Evolutionary conservation across 2,329 filamentous ascomycete genomes (phyloP).

Genomic region (Blumeria hordei): DNA sequence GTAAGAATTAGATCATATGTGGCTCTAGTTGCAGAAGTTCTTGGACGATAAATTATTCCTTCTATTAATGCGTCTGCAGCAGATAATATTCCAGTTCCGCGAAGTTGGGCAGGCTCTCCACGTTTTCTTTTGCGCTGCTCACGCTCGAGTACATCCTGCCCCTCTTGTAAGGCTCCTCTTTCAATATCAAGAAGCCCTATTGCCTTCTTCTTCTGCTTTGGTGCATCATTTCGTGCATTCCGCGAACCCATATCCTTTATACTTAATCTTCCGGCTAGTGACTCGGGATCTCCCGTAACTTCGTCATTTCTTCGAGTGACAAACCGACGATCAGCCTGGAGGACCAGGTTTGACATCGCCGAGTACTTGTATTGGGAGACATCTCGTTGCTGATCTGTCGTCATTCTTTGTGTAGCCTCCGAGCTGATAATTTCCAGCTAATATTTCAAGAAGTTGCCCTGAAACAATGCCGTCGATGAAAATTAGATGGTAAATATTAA

Average conservation of each 20-base stretch:
- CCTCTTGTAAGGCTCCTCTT: conserved; percentile 53
- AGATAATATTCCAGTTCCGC: conserved; percentile 56
- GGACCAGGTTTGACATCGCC: conserved; percentile 99
- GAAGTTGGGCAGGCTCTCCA: conserved; percentile 43
- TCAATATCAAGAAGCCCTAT: conserved; percentile 44
- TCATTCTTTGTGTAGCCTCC: conserved; percentile 16
- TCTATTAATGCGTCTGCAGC: conserved; percentile 73
- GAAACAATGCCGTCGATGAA: too few relatives aligned
- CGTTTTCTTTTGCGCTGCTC: conserved; percentile 72
- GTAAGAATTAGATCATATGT: conserved; percentile 90
- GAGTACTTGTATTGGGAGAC: conserved; percentile 97
- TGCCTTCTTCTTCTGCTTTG: conserved; percentile 53
- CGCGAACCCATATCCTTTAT: conserved; percentile 86
- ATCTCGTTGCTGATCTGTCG: conserved; percentile 57
- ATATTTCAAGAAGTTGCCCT: too few relatives aligned
- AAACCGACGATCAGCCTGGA: conserved; percentile 96
- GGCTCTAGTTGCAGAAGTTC: conserved; percentile 72
- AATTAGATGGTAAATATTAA: too few relatives aligned
- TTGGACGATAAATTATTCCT: conserved; percentile 73
- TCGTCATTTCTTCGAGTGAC: conserved; percentile 82
- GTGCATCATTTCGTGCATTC: conserved; percentile 54
- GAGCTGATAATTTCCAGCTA: too few relatives aligned
- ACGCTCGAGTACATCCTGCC: conserved; percentile 57
- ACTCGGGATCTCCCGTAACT: conserved; percentile 90
- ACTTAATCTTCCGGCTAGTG: conserved; percentile 76